Conservation (phyloP, 345 rosid species). For the Angophora floribunda region DNA sequence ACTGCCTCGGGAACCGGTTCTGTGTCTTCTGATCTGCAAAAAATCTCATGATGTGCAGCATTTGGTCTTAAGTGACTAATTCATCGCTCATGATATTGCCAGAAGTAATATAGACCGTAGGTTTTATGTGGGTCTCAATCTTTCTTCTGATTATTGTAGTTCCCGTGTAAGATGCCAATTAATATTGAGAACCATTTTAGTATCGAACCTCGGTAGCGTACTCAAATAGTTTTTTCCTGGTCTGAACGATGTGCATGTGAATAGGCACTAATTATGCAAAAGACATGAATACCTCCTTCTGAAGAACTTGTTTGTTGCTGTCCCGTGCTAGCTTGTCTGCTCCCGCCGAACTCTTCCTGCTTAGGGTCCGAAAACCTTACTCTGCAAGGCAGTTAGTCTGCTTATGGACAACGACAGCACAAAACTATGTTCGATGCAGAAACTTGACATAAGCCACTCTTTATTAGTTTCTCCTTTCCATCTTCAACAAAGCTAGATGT, state of each 20-base stretch:
- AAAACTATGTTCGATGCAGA: not conserved
- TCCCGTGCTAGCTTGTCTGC: not conserved
- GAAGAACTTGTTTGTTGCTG: not conserved
- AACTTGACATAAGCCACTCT: not conserved
- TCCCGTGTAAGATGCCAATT: not conserved
- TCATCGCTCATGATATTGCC: not conserved
- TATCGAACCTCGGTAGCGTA: not conserved
- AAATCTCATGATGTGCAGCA: not conserved
- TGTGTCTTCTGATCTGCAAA: conserved; percentile 19
- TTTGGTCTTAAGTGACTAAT: not conserved
- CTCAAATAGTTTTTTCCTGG: not conserved
- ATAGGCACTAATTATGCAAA: not conserved
- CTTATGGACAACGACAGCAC: not conserved
- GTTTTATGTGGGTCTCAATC: not conserved
- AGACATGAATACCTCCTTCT: not conserved
- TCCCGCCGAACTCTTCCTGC: not conserved
- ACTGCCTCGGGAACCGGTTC: conserved; percentile 28
- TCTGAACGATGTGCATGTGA: not conserved
- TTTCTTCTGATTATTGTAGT: not conserved
- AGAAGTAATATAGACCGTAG: not conserved
- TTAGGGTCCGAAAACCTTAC: not conserved
- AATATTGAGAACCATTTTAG: not conserved
- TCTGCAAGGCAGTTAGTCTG: not conserved
- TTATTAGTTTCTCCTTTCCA: not conserved
- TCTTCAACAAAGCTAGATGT: not conserved